Percentiles rank a stretch among this genome's conserved stretches.
Conservation (phyloP, 805 yeast genomes). For the Spathaspora sp. region DNA sequence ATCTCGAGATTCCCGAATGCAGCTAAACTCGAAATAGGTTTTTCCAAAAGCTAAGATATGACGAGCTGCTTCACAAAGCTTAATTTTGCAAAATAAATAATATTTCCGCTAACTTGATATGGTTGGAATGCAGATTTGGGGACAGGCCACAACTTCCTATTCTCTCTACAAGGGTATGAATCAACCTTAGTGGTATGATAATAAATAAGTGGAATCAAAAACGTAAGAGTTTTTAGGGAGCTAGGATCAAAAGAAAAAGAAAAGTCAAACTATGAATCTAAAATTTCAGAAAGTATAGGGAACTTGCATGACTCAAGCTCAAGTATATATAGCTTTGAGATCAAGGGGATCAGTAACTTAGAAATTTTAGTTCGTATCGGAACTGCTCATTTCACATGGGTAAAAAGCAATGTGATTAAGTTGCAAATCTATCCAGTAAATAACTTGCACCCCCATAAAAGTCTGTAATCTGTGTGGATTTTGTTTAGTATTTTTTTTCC, state of each 20-base stretch:
- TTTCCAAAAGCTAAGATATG: neutral
- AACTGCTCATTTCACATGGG: neutral
- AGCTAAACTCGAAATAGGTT: too few relatives aligned
- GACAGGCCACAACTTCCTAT: neutral
- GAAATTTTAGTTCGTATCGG: neutral
- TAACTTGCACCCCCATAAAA: neutral
- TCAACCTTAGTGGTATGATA: neutral
- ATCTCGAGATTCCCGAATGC: too few relatives aligned
- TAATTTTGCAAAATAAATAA: neutral
- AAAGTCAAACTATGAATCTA: neutral
- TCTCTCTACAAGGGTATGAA: neutral
- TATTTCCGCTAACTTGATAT: neutral
- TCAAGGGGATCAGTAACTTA: neutral
- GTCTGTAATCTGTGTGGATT: neutral
- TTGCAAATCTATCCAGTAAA: neutral
- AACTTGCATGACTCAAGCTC: neutral
- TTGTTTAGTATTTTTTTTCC: neutral
- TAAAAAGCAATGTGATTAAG: neutral
- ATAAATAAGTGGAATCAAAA: neutral
- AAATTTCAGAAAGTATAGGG: neutral
- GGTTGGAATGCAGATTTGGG: neutral
- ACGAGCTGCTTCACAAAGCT: neutral
- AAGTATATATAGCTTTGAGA: neutral
- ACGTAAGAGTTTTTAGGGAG: neutral
- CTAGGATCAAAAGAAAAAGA: neutral